Conservation (phyloP, 805 yeast genomes). For the Candida hungchunana region DNA sequence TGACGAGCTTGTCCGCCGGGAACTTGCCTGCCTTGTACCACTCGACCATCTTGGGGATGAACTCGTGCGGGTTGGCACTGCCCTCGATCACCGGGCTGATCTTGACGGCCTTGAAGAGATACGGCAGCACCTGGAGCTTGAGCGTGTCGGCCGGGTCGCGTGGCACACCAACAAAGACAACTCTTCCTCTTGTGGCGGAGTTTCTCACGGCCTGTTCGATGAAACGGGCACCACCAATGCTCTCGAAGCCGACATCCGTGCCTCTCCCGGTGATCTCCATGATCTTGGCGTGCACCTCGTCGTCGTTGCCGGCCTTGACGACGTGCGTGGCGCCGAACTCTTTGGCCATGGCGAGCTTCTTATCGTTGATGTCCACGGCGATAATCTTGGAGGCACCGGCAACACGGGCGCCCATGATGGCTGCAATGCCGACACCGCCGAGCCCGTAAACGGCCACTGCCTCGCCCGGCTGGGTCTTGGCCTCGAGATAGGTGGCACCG, state of each 20-base stretch:
- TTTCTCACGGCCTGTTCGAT: slow-evolving; percentile 4
- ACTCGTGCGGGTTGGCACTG: slow-evolving; percentile 2
- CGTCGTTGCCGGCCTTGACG: slow-evolving; percentile 26
- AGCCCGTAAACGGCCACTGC: slow-evolving; percentile 9
- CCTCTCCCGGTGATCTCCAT: slow-evolving; percentile 11
- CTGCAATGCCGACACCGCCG: slow-evolving; percentile 80
- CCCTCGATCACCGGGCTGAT: slow-evolving; percentile 2
- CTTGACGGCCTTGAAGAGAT: slow-evolving; percentile 2
- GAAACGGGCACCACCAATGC: slow-evolving; percentile 8
- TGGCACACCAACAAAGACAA: slow-evolving; percentile 6
- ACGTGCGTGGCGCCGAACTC: slow-evolving; percentile 61
- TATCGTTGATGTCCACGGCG: slow-evolving; percentile 61
- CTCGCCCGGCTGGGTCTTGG: slow-evolving; percentile 4
- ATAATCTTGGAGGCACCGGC: slow-evolving; percentile 70
- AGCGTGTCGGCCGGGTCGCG: slow-evolving; percentile 2
- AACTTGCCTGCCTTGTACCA: slow-evolving; percentile 6
- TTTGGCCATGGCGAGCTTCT: slow-evolving; percentile 59
- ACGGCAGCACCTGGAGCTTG: slow-evolving; percentile 1
- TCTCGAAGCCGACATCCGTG: slow-evolving; percentile 9
- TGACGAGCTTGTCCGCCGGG: slow-evolving; percentile 4
- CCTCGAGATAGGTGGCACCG: slow-evolving; percentile 7
- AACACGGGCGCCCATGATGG: slow-evolving; percentile 62
- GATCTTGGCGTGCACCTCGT: slow-evolving; percentile 6
- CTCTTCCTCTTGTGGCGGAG: slow-evolving; percentile 2
- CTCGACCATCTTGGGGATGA: slow-evolving; percentile 6